phyloP scores from a whole-genome alignment of 441 rosid genomes.

The Theobroma grandiflorum region DNA sequence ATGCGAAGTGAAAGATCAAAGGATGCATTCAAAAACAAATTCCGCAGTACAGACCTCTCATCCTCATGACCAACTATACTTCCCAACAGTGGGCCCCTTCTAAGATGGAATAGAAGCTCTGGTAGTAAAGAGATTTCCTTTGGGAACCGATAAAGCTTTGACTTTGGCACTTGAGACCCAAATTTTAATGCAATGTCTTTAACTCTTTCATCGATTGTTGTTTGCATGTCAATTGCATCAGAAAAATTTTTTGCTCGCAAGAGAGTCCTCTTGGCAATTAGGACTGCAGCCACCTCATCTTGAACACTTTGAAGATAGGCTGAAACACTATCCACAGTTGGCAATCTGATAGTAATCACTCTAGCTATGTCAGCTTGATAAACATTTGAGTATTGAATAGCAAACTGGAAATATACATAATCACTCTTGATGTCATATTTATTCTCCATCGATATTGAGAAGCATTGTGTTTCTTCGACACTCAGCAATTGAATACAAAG shows the following conservation, averaged over 20 bases:
- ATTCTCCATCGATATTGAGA: constrained; percentile 86
- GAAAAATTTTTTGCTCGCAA: constrained; percentile 69
- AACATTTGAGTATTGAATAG: constrained; percentile 73
- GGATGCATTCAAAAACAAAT: constrained; percentile 87
- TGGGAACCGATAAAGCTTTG: constrained; percentile 84
- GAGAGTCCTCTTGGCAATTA: constrained; percentile 90
- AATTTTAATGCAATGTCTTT: constrained; percentile 85
- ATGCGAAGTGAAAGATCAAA: constrained; percentile 91
- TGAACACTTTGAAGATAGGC: constrained; percentile 85
- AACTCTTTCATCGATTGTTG: constrained; percentile 86
- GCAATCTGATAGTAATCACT: constrained; percentile 79
- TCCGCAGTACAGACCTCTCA: constrained; percentile 85
- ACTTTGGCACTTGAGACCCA: constrained; percentile 82
- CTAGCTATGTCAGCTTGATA: constrained; percentile 92
- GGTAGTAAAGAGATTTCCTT: constrained; percentile 82
- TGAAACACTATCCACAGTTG: constrained; percentile 86
- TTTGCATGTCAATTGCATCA: constrained; percentile 75
- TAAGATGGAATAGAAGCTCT: constrained; percentile 89
- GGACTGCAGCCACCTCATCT: constrained; percentile 83
- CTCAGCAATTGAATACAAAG: constrained; percentile 85
- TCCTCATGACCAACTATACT: constrained; percentile 97
- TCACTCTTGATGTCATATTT: constrained; percentile 85
- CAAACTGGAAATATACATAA: constrained; percentile 83
- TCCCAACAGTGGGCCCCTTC: constrained; percentile 91
- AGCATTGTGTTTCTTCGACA: constrained; percentile 94